Evolutionary conservation across 345 rosid species (phyloP).

Genomic region (Gossypium herbaceum): DNA sequence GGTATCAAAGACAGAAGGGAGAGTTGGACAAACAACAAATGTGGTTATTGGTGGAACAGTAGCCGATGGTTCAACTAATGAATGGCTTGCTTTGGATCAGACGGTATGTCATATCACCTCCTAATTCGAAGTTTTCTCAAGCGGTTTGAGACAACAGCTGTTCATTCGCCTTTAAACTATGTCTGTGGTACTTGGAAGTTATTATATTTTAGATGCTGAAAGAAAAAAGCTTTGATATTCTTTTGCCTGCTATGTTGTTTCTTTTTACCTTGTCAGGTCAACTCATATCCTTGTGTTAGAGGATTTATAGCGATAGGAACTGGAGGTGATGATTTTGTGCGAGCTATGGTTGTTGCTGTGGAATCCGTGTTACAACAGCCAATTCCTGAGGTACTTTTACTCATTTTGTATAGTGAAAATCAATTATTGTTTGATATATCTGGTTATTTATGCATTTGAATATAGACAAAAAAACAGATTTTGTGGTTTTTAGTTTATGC

Average conservation of each 20-base stretch:
- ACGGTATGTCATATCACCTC: conserved; percentile 44
- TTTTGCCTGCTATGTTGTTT: conserved; percentile 16
- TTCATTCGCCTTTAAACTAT: not conserved
- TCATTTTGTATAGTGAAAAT: not conserved
- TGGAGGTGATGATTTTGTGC: conserved; percentile 97
- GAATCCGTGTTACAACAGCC: conserved; percentile 87
- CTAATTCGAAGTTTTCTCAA: not conserved
- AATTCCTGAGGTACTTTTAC: conserved; percentile 64
- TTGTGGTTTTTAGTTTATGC: not conserved
- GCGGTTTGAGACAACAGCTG: not conserved
- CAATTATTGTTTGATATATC: conserved; percentile 5
- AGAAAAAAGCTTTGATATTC: not conserved
- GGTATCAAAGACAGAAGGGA: conserved; percentile 90
- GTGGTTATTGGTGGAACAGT: conserved; percentile 93
- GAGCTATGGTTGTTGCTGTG: conserved; percentile 92
- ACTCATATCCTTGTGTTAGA: conserved; percentile 88
- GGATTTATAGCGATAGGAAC: conserved; percentile 97
- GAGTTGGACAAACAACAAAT: conserved; percentile 93
- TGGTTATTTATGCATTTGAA: not conserved
- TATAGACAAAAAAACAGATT: not conserved
- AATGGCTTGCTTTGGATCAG: conserved; percentile 91
- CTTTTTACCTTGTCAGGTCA: conserved; percentile 51
- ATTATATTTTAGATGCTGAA: not conserved
- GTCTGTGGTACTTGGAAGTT: not conserved
- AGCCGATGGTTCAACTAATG: conserved; percentile 76